phyloP scores from a whole-genome alignment of 805 yeast species.

The Wickerhamomyces chaumierensis region DNA sequence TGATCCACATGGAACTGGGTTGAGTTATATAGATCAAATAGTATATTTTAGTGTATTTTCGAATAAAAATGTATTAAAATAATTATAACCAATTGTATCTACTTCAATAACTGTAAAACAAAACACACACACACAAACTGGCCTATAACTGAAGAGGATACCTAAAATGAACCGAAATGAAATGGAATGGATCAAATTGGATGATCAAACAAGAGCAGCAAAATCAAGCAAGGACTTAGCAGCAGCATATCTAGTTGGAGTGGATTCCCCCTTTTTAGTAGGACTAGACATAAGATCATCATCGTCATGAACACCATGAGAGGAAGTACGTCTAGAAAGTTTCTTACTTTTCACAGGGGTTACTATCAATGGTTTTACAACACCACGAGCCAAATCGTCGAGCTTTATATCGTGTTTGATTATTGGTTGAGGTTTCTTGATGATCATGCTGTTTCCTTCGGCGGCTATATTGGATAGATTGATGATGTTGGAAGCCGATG shows the following conservation, averaged over 20 bases:
- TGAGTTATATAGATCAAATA: not conserved
- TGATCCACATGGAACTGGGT: not conserved
- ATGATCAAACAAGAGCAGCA: not conserved
- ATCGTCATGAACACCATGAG: slow-evolving; percentile 12
- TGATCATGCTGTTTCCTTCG: slow-evolving; percentile 1
- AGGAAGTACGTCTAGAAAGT: no score
- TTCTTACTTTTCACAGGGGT: slow-evolving; percentile 17
- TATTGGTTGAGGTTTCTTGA: not conserved
- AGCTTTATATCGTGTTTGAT: not conserved
- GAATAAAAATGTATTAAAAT: no score
- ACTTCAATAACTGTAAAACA: no score
- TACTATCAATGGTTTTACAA: slow-evolving; percentile 9
- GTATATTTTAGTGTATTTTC: no score
- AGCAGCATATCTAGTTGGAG: slow-evolving; percentile 38
- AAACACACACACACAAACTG: no score
- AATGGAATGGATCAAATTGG: not conserved
- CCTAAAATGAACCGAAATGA: not conserved
- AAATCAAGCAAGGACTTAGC: slow-evolving; percentile 32
- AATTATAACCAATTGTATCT: no score
- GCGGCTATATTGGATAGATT: slow-evolving; percentile 5
- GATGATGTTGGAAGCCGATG: slow-evolving; percentile 5
- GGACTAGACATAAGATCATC: slow-evolving; percentile 24
- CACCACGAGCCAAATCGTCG: slow-evolving; percentile 1
- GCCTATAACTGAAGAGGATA: not conserved
- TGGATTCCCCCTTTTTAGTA: slow-evolving; percentile 27